Percentiles rank a stretch among this genome's conserved stretches.
These are phyloP conservation scores for Didymella arachidicola DNA, from an alignment of 2,329 filamentous ascomycete species.

Conservation along the genomic window DNA sequence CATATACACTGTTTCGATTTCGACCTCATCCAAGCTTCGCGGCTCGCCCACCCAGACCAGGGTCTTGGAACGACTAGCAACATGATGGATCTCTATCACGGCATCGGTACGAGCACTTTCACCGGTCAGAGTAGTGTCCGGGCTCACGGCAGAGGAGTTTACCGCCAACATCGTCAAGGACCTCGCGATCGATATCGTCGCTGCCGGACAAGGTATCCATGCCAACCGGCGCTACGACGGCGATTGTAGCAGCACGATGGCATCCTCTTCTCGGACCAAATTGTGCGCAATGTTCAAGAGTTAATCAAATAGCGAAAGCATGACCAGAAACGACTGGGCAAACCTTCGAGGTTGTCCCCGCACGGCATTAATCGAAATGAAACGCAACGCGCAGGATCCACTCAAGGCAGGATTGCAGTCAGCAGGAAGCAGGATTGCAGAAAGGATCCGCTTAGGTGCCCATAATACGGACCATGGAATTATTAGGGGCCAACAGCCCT, in stretches of 20 bases:
- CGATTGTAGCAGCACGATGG: constrained; percentile 3
- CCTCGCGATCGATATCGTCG: neutral
- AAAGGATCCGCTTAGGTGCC: constrained; percentile 19
- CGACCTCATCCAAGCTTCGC: constrained; percentile 8
- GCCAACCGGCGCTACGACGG: constrained; percentile 2
- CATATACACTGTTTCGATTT: constrained; percentile 8
- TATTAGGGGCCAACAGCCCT: constrained; percentile 16
- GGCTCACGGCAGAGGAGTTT: neutral
- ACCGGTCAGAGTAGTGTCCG: constrained; percentile 13
- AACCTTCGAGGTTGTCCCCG: constrained; percentile 17
- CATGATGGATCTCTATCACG: constrained; percentile 2
- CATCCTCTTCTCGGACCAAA: constrained; percentile 1
- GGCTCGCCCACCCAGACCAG: constrained; percentile 15
- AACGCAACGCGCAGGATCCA: constrained; percentile 21
- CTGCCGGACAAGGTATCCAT: constrained; percentile 15
- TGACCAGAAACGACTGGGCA: constrained; percentile 9
- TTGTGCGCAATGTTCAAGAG: constrained; percentile 2
- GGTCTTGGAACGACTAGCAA: constrained; percentile 6
- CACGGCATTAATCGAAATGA: constrained; percentile 23
- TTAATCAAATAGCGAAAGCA: constrained; percentile 11
- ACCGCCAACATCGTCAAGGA: neutral
- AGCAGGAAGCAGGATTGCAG: constrained; percentile 18
- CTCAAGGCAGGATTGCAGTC: constrained; percentile 12
- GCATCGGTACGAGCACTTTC: constrained; percentile 2
- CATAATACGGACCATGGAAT: constrained; percentile 15